These are phyloP conservation scores for Puccinia novopanici DNA, from an alignment of 1,284 basidiomycete genomes.

Conservation along the genomic window DNA sequence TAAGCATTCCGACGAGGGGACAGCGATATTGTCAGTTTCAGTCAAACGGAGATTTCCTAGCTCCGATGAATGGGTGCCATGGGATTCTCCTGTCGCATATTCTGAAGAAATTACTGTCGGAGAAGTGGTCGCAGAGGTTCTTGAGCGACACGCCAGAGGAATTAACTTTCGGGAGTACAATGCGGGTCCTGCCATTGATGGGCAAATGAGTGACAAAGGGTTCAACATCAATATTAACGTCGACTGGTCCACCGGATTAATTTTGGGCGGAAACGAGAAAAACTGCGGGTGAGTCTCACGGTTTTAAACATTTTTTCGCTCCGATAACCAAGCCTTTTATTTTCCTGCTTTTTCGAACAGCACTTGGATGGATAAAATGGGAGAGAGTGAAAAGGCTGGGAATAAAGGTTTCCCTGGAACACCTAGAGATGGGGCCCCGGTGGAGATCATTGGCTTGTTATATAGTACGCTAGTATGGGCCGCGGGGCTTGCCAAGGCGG, in stretches of 20 bases:
- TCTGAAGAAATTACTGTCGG: constrained; percentile 77
- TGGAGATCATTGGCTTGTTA: constrained; percentile 90
- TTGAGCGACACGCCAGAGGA: constrained; percentile 88
- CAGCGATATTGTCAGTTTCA: constrained; percentile 74
- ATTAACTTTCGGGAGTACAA: constrained; percentile 95
- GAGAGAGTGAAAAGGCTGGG: constrained; percentile 82
- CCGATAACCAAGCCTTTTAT: neutral
- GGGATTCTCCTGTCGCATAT: constrained; percentile 84
- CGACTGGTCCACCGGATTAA: constrained; percentile 89
- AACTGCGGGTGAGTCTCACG: constrained; percentile 55
- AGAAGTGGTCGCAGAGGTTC: constrained; percentile 91
- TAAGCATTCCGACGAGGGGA: constrained; percentile 77
- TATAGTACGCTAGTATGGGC: constrained; percentile 93
- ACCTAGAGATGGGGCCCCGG: constrained; percentile 88
- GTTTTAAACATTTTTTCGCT: neutral
- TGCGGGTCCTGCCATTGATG: constrained; percentile 90
- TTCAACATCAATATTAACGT: constrained; percentile 92
- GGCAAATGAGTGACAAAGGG: constrained; percentile 88
- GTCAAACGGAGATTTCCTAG: constrained; percentile 89
- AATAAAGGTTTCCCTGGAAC: constrained; percentile 93
- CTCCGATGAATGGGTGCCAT: constrained; percentile 88
- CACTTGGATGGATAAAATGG: constrained; percentile 98
- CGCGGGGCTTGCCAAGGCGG: constrained; percentile 67
- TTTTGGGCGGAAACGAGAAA: constrained; percentile 80
- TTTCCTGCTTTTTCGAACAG: constrained; percentile 65